Evolutionary conservation across 768 basidiomycete species (phyloP), one percentile per base, ranked within the genome.

Genomic region (Gyrodon lividus): DNA sequence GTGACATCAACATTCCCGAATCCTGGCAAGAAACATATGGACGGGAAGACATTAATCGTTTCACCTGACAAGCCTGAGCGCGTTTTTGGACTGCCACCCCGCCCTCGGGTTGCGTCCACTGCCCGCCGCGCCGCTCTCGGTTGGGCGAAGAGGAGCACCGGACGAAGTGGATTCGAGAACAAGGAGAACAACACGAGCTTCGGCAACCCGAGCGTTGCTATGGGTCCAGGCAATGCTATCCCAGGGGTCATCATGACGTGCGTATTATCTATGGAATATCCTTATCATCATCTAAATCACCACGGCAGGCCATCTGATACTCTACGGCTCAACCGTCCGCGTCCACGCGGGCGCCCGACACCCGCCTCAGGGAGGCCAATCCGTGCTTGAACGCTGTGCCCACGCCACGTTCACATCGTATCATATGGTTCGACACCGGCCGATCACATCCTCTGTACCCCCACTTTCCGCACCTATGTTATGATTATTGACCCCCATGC

Each of bases 91-190:
- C 65, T 58, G 13, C 58, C 61, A 3, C 43, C 70, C 5, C 79
- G 83, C 9, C 76, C 83, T 14, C 73, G 79, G 22, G 79, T 83
- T 41, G 75, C 70, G 3, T 83, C 83, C 0, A 75, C 71, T n/a
- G 72, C 79, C 0, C 74, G 84, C 12, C 74, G 84, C n/a, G 74
- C 71, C 0, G 78, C 79, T 0, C 72, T 81, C 1, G 87, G 86
- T 2, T 83, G 79, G 82, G 70, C 82, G 37, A 89, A 88, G 70
- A 79, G 82, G 31, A 81, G 76, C 57, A 73, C 69, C 0, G 78
- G 77, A 26, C 67, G 83, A 73, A 68, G 69, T 63, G 51, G 79
- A 67, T 46, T 73, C 61, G 83, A 81, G 52, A 78, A 79, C 57
- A 79, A 84, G 64, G 81, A 84, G 66, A 83, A 82, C 24, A 65